Evolutionary conservation across 495 filamentous ascomycete genomes (phyloP).

Genomic region (Xylaria grammica): DNA sequence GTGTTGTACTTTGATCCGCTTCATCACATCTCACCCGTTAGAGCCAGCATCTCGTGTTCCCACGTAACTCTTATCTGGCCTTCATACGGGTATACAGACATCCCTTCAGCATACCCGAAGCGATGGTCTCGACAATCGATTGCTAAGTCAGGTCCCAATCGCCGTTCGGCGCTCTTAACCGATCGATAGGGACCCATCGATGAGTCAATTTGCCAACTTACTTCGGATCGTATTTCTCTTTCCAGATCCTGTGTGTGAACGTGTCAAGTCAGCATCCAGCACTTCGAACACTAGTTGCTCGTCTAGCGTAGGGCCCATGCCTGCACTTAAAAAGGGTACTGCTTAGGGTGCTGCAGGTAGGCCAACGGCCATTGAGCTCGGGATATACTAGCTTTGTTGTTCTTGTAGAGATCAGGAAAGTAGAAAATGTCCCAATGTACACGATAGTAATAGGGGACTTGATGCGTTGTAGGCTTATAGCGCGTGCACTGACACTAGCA

Average conservation of each 20-base stretch:
- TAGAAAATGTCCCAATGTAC: not conserved
- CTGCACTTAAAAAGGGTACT: slow-evolving; percentile 25
- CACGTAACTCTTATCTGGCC: not conserved
- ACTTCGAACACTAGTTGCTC: slow-evolving; percentile 20
- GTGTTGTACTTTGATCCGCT: not conserved
- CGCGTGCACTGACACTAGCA: slow-evolving; percentile 12
- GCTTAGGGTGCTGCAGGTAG: slow-evolving; percentile 18
- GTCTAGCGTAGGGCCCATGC: slow-evolving; percentile 13
- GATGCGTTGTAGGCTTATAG: slow-evolving; percentile 19
- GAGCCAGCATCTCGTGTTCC: slow-evolving; percentile 8
- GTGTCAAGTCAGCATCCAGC: slow-evolving; percentile 30
- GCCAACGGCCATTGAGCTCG: slow-evolving; percentile 22
- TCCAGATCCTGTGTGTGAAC: slow-evolving; percentile 79
- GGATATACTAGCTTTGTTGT: slow-evolving; percentile 9
- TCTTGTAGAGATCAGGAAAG: not conserved
- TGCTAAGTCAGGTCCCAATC: not conserved
- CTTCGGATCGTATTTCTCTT: slow-evolving; percentile 83
- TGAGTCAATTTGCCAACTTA: slow-evolving; percentile 9
- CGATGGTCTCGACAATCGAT: not conserved
- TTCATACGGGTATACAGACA: not conserved
- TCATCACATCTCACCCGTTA: not conserved
- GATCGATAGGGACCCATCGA: slow-evolving; percentile 4
- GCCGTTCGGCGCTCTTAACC: not conserved
- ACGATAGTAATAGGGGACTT: slow-evolving; percentile 8
- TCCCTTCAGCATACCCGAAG: not conserved